Percentiles rank a stretch among this genome's conserved stretches.
These are phyloP conservation scores for Penicillium capsulatum DNA, from an alignment of 2,329 filamentous ascomycete genomes.

Conservation along the genomic window DNA sequence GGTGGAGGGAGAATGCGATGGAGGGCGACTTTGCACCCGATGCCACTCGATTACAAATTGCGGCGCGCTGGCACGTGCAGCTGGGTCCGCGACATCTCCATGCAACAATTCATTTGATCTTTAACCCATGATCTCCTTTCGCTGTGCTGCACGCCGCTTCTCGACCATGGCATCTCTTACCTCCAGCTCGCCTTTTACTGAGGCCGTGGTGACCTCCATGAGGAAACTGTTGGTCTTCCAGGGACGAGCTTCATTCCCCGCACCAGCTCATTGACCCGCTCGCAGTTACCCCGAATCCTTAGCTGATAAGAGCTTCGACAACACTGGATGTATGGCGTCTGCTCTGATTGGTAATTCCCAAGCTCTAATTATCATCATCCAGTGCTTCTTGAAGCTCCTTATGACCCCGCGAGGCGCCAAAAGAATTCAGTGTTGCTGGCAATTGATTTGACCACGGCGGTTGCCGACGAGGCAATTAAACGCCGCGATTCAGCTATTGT, in stretches of 20 bases:
- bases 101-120: background rate
- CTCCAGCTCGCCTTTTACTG: constrained; percentile 57
- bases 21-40: constrained; percentile 1
- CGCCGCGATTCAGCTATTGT: constrained; percentile 74
- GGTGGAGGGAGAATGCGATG: background rate
- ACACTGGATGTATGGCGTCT: constrained; percentile 66
- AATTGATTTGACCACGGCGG: constrained; percentile 83
- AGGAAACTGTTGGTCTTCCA: constrained; percentile 64
- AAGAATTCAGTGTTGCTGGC: constrained; percentile 72
- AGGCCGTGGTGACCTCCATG: constrained; percentile 72
- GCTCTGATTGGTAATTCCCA: background rate
- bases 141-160: constrained; percentile 18
- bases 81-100: constrained; percentile 9
- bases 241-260: constrained; percentile 5
- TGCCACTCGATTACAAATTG: constrained; percentile 13
- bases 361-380: constrained; percentile 9
- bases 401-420: constrained; percentile 52
- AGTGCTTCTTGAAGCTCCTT: constrained; percentile 68
- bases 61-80: constrained; percentile 24
- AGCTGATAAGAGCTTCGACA: constrained; percentile 89
- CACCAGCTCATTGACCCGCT: constrained; percentile 11
- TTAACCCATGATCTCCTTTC: constrained; percentile 24
- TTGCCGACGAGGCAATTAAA: constrained; percentile 83
- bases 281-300: constrained; percentile 79
- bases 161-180: constrained; percentile 34